Conservation (phyloP, 2,329 filamentous ascomycete species). For the Claviceps sp. region DNA sequence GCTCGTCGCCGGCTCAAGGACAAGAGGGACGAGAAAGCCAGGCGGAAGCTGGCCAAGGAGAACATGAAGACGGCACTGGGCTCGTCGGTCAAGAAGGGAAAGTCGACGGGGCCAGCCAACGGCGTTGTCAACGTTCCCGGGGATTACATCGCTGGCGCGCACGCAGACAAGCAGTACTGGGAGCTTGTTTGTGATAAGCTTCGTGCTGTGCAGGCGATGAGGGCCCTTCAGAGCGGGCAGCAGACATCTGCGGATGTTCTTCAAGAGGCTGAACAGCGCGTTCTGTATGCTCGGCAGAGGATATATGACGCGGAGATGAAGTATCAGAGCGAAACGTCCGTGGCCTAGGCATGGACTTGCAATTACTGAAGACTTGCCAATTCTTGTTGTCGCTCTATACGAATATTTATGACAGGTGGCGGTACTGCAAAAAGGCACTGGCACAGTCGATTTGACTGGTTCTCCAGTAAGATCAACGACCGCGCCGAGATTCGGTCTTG, state of each 20-base stretch:
- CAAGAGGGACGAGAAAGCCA: conserved; percentile 27
- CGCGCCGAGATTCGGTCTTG: conserved; percentile 71
- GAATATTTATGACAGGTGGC: no score
- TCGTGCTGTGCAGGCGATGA: conserved; percentile 23
- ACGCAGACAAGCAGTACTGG: conserved; percentile 23
- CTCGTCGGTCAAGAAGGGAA: conserved; percentile 2
- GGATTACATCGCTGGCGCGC: conserved; percentile 19
- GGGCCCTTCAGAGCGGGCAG: conserved; percentile 17
- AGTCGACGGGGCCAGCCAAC: conserved; percentile 17
- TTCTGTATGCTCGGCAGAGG: conserved; percentile 18
- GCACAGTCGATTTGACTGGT: no score
- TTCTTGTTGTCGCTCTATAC: no score
- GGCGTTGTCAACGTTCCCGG: conserved; percentile 23
- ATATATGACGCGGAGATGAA: conserved; percentile 25
- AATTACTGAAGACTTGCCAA: neutral
- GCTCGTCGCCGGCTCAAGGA: conserved; percentile 24
- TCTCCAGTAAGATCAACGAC: conserved; percentile 53
- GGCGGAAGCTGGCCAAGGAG: conserved; percentile 23
- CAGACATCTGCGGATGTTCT: conserved; percentile 13
- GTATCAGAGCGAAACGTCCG: conserved; percentile 18
- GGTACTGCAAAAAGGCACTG: no score
- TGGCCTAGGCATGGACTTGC: conserved; percentile 5
- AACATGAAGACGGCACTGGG: conserved; percentile 16
- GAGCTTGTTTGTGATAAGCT: conserved; percentile 28
- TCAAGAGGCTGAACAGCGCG: conserved; percentile 16